Evolutionary conservation across 2,329 filamentous ascomycete species (phyloP).

Genomic region (Ceratocystis huliohia): DNA sequence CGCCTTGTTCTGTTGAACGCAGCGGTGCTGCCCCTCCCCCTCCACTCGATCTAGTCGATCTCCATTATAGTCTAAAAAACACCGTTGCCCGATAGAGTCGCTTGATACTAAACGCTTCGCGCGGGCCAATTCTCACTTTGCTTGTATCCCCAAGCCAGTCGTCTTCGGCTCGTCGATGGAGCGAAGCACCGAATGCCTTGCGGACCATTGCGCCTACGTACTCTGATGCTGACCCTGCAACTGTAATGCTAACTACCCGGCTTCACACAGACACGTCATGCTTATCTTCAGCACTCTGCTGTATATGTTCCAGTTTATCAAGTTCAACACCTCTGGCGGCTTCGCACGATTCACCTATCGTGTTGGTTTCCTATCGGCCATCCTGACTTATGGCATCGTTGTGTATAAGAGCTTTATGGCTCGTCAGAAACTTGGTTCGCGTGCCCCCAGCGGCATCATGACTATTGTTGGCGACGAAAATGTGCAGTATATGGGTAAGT

Average conservation of each 20-base stretch:
- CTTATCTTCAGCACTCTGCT: constrained; percentile 72
- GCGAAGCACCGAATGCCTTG: neutral
- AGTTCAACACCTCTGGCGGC: constrained; percentile 71
- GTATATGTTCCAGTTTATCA: constrained; percentile 74
- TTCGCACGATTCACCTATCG: constrained; percentile 79
- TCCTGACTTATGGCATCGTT: constrained; percentile 90
- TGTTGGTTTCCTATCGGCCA: constrained; percentile 76
- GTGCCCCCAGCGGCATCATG: constrained; percentile 45
- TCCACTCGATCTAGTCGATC: constrained; percentile 1
- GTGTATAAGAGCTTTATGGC: constrained; percentile 96
- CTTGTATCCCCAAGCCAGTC: neutral
- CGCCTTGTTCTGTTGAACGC: neutral
- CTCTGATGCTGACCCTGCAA: neutral
- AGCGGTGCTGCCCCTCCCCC: constrained; percentile 1
- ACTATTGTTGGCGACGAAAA: constrained; percentile 79
- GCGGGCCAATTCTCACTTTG: neutral
- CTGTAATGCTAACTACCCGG: constrained; percentile 3
- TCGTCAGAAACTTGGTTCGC: constrained; percentile 60
- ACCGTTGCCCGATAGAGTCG: neutral
- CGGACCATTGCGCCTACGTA: neutral
- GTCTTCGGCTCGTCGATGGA: neutral
- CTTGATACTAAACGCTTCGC: too few species aligned
- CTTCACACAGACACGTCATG: constrained; percentile 57
- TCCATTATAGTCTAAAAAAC: neutral
- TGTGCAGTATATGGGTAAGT: constrained; percentile 87